These are phyloP conservation scores for Kazachstania psychrophila DNA, from an alignment of 805 yeast species.

Conservation along the genomic window DNA sequence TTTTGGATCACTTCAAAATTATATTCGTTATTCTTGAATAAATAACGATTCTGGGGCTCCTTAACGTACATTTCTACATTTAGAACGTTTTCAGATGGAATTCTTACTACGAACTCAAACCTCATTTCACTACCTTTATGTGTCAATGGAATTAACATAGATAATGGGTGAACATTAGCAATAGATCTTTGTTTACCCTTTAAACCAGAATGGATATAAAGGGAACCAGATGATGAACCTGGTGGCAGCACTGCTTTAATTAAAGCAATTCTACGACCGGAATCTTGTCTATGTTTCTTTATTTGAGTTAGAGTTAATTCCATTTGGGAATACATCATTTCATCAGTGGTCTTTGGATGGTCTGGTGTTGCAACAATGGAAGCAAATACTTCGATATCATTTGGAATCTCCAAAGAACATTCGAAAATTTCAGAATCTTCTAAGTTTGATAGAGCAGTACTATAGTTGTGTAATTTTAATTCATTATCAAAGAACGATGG, in stretches of 20 bases:
- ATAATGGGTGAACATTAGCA: slow-evolving; percentile 55
- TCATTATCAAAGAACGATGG: slow-evolving; percentile 63
- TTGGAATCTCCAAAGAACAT: slow-evolving; percentile 63
- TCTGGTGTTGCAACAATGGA: slow-evolving; percentile 43
- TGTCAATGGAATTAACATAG: slow-evolving; percentile 63
- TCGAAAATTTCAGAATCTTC: slow-evolving; percentile 73
- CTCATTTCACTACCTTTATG: slow-evolving; percentile 57
- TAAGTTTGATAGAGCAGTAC: slow-evolving; percentile 66
- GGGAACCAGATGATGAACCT: slow-evolving; percentile 54
- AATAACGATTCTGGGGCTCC: slow-evolving; percentile 69
- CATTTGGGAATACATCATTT: slow-evolving; percentile 14
- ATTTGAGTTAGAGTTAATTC: slow-evolving; percentile 68
- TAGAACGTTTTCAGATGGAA: slow-evolving; percentile 61
- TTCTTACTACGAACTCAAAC: slow-evolving; percentile 60
- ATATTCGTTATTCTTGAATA: slow-evolving; percentile 50
- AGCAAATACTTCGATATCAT: slow-evolving; percentile 58
- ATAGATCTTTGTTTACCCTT: slow-evolving; percentile 50
- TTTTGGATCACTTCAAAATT: slow-evolving; percentile 56
- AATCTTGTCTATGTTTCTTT: slow-evolving; percentile 47
- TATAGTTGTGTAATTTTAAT: slow-evolving; percentile 55
- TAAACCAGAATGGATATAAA: slow-evolving; percentile 65
- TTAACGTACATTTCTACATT: slow-evolving; percentile 69
- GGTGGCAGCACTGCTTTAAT: slow-evolving; percentile 77
- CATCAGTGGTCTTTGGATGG: slow-evolving; percentile 7
- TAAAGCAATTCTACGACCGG: slow-evolving; percentile 52